Conservation (phyloP, 768 basidiomycete genomes). For the Podaxis carcinomalis region DNA sequence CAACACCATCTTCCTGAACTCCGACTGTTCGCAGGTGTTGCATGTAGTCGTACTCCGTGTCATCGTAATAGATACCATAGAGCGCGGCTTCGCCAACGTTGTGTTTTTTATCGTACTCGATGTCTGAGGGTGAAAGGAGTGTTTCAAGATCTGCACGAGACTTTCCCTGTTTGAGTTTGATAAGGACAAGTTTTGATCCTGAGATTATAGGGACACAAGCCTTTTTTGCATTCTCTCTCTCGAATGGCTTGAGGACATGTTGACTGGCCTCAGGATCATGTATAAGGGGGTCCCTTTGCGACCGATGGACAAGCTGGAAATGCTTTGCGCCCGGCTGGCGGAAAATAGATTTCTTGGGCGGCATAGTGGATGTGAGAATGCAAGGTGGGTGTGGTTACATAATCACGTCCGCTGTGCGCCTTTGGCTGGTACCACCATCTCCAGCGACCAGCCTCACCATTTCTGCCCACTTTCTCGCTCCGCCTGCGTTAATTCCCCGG, state of each 20-base stretch:
- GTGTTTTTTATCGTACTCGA: conserved; percentile 35
- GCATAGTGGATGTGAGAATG: conserved; percentile 43
- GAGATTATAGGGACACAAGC: conserved; percentile 25
- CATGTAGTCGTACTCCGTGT: conserved; percentile 98
- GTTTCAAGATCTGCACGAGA: conserved; percentile 77
- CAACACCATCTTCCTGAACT: conserved; percentile 72
- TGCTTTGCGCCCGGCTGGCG: conserved; percentile 86
- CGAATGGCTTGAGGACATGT: conserved; percentile 85
- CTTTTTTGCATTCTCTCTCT: conserved; percentile 69
- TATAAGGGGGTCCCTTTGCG: conserved; percentile 92
- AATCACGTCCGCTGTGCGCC: conserved; percentile 27
- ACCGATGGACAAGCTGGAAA: conserved; percentile 96
- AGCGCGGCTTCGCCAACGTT: conserved; percentile 84
- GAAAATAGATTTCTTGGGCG: conserved; percentile 76
- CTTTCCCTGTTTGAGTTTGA: conserved; percentile 53
- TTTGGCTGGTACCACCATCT: conserved; percentile 24
- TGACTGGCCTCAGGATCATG: conserved; percentile 87
- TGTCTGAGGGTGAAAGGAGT: conserved; percentile 42
- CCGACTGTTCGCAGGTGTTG: conserved; percentile 86
- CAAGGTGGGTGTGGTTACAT: conserved; percentile 27
- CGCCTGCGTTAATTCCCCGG: not conserved
- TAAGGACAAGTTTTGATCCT: conserved; percentile 3
- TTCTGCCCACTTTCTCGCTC: conserved; percentile 16
- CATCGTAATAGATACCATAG: conserved; percentile 93
- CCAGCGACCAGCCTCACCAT: conserved; percentile 17